Conservation (phyloP, 305 asterid species). For the Solanum aculeatissimum region DNA sequence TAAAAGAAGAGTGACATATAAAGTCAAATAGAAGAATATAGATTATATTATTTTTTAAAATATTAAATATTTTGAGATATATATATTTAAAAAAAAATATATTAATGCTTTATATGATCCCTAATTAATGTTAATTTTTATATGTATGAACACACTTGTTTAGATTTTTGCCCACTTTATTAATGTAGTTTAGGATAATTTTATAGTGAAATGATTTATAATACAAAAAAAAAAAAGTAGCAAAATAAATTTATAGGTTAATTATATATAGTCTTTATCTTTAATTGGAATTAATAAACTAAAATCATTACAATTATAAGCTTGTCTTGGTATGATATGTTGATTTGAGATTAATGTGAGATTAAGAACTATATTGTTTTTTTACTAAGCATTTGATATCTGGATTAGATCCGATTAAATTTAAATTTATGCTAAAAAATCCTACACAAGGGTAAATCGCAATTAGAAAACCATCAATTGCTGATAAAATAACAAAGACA, state of each 20-base stretch:
- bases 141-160: background rate
- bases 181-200: background rate
- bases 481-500: too few relatives aligned
- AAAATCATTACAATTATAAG: background rate
- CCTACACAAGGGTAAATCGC: background rate
- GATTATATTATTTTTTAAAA: background rate
- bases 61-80: background rate
- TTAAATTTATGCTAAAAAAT: background rate
- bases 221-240: background rate
- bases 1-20: background rate
- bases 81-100: background rate
- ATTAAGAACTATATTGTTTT: background rate
- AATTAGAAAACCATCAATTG: too few relatives aligned
- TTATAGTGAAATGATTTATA: background rate
- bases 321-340: background rate
- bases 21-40: background rate
- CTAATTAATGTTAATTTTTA: background rate
- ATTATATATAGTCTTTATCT: background rate
- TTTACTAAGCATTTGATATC: background rate
- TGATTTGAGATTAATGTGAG: background rate
- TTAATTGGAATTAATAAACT: background rate
- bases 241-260: background rate
- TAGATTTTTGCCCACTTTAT: background rate
- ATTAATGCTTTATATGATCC: background rate
- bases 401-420: background rate